Evolutionary conservation across 2,329 filamentous ascomycete genomes (phyloP), one percentile per base, ranked within the genome.

Genomic region (Trichoderma sp.): DNA sequence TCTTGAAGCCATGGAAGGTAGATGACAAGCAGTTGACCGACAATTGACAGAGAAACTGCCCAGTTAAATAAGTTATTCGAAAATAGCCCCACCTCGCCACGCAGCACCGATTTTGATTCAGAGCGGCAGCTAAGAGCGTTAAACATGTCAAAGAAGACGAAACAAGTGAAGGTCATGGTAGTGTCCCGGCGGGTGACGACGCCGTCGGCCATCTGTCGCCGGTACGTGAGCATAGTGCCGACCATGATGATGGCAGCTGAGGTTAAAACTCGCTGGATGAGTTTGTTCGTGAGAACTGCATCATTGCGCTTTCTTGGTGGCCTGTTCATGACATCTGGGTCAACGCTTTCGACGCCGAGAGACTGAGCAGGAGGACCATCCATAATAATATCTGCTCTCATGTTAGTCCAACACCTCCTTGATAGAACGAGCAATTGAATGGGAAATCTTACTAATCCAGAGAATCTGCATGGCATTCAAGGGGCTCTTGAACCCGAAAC

Each of bases 111-210:
- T 81, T 98, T 98, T 74, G 89, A 90, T 79, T 97, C 95, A 8
- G 93, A 97, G 62, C 96, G 93, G 82, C 96, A 99, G 18, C 93
- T 92, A 26, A 99, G 86, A 2, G 96, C 96, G 82, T 99, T 98
- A 86, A 98, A 98, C 96, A 99, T 99, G 85, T 99, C 96, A 82
- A 98, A 99, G 69, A 99, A 89, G 60, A 99, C 96, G 79, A 99
- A 99, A 83, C 95, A 97, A 6, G 96, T 99, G 80, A 99, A 99
- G 0, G 96, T 98, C 93, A 99, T 98, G 74, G 96, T 99, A 2
- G 96, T 99, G 83, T 99, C 96, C 76, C 97, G 94, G 64, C 93
- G 93, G 1, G 92, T 97, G 72, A 98, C 93, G 72, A 91, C 85
- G 70, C 93, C 91, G 79, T 97, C 94, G 28, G 89, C 87, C 93